Percentiles rank a stretch among this genome's conserved stretches.
Evolutionary conservation across 305 asterid genomes (phyloP).

Genomic region (Rubia balearica): DNA sequence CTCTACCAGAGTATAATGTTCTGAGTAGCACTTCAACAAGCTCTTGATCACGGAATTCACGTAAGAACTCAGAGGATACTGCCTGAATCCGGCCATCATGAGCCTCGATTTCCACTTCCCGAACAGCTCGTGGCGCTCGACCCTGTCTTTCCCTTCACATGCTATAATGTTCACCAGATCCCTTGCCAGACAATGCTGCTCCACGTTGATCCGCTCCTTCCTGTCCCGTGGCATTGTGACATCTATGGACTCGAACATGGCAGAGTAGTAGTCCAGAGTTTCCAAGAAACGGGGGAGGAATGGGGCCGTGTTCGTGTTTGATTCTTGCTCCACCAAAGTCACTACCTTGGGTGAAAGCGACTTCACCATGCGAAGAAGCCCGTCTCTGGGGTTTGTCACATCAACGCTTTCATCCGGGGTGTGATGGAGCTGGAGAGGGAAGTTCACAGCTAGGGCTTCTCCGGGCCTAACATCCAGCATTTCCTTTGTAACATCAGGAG

Average conservation of each 20-base stretch:
- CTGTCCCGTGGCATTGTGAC: conserved; percentile 50
- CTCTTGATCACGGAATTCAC: conserved; percentile 60
- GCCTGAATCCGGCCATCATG: conserved; percentile 71
- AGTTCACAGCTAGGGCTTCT: conserved; percentile 71
- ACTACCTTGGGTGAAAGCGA: conserved; percentile 59
- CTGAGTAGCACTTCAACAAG: conserved; percentile 52
- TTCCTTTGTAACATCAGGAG: conserved; percentile 44
- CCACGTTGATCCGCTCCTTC: conserved; percentile 67
- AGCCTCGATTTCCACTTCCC: conserved; percentile 78
- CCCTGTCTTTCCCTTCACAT: conserved; percentile 76
- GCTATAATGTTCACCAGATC: conserved; percentile 81
- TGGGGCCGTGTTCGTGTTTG: conserved; percentile 72
- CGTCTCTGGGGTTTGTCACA: conserved; percentile 68
- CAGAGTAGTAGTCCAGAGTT: conserved; percentile 59
- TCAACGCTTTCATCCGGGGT: conserved; percentile 78
- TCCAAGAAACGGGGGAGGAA: conserved; percentile 57
- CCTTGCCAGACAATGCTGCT: conserved; percentile 73
- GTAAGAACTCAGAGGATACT: conserved; percentile 53
- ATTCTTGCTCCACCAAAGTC: conserved; percentile 78
- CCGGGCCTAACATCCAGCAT: conserved; percentile 60
- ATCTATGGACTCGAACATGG: conserved; percentile 74
- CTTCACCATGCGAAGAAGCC: conserved; percentile 53
- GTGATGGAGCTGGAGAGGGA: conserved; percentile 72
- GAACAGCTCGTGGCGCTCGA: conserved; percentile 69
- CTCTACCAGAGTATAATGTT: conserved; percentile 61